Conservation (phyloP, 2,329 filamentous ascomycete species). For the Colletotrichum euphorbiae region DNA sequence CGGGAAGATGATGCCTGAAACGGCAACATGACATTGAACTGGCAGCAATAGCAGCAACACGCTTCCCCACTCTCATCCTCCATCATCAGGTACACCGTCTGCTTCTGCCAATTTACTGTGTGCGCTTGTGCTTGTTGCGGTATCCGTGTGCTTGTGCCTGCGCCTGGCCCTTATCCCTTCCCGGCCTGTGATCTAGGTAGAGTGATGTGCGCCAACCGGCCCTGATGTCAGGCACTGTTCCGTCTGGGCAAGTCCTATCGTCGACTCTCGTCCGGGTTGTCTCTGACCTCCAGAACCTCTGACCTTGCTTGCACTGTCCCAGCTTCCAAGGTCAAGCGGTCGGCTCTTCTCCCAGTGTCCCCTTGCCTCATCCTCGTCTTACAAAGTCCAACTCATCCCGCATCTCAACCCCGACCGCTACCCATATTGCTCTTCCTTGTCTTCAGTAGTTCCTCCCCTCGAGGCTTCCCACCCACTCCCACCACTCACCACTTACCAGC, state of each 20-base stretch:
- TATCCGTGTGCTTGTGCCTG: conserved; percentile 7
- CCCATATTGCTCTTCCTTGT: conserved; percentile 12
- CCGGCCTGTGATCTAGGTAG: conserved; percentile 24
- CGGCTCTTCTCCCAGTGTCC: neutral
- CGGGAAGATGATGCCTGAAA: too few species aligned
- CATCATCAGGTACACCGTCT: conserved; percentile 32
- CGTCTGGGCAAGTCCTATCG: neutral
- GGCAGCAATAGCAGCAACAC: neutral
- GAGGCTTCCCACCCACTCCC: conserved; percentile 14
- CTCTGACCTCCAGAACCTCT: too few species aligned
- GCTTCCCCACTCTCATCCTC: neutral
- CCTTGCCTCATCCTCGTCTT: conserved; percentile 13
- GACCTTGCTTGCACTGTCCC: conserved; percentile 22
- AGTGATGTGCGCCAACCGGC: conserved; percentile 27
- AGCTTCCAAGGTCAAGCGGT: conserved; percentile 9
- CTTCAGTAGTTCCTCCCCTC: conserved; percentile 17
- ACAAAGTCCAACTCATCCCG: conserved; percentile 38
- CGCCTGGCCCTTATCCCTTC: conserved; percentile 37
- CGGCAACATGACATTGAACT: too few species aligned
- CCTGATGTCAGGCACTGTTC: conserved; percentile 35
- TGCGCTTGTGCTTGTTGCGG: conserved; percentile 15
- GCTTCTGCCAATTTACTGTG: conserved; percentile 26
- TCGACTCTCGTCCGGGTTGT: too few species aligned
- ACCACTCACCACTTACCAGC: conserved; percentile 11
- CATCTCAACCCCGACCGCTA: conserved; percentile 20